Conservation (phyloP, 306 rosid species). For the Gillenia trifoliata region DNA sequence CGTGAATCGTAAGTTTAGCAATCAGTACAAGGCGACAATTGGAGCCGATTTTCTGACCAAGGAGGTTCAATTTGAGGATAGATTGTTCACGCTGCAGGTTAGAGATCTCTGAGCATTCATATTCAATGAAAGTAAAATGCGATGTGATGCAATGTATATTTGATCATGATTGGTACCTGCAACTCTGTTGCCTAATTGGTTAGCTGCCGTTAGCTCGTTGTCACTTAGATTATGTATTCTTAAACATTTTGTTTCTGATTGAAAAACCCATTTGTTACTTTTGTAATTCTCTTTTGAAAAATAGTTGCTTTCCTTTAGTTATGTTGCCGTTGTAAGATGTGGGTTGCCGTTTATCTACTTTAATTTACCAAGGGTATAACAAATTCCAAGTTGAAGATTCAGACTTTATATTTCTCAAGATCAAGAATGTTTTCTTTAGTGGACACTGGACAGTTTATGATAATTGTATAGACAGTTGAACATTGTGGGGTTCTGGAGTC, state of each 20-base stretch:
- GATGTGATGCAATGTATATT: background rate
- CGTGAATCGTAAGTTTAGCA: constrained; percentile 96
- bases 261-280: background rate
- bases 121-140: background rate
- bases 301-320: background rate
- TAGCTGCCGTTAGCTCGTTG: background rate
- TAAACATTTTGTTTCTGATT: background rate
- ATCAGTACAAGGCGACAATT: constrained; percentile 97
- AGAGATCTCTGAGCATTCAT: constrained; percentile 16
- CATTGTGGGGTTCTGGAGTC: background rate
- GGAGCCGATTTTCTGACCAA: constrained; percentile 99
- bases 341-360: background rate
- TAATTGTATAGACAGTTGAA: background rate
- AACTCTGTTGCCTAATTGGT: background rate
- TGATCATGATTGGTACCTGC: background rate
- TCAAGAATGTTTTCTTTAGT: background rate
- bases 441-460: background rate
- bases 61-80: constrained; percentile 98
- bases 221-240: background rate
- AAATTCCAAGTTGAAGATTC: background rate
- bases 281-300: background rate
- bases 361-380: background rate
- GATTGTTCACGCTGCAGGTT: constrained; percentile 97
- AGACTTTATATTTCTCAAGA: background rate
- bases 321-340: background rate